phyloP scores from a whole-genome alignment of 1,284 basidiomycete species.

The Fomitopsis palustris region DNA sequence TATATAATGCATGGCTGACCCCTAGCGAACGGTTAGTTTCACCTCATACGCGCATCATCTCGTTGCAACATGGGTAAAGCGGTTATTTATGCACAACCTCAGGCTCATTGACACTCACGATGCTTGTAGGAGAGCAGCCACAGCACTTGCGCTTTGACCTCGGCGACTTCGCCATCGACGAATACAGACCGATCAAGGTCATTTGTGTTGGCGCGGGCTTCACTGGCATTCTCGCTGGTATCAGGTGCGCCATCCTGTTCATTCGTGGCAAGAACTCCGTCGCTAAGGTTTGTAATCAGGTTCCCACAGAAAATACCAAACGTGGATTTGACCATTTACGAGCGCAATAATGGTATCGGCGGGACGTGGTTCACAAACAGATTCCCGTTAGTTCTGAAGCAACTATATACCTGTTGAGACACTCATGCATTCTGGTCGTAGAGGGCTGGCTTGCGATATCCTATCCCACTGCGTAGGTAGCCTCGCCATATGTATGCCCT shows the following conservation, averaged over 20 bases:
- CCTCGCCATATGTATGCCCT: not conserved
- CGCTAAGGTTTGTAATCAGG: slow-evolving; percentile 24
- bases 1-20: not conserved
- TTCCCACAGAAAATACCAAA: slow-evolving; percentile 54
- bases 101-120: not conserved
- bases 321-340: slow-evolving; percentile 54
- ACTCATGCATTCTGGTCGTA: not conserved
- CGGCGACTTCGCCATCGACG: slow-evolving; percentile 40
- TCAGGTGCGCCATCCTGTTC: slow-evolving; percentile 33
- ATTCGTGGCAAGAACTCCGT: not conserved
- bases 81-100: too few species aligned
- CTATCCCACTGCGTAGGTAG: slow-evolving; percentile 1
- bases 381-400: slow-evolving; percentile 26
- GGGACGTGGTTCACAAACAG: slow-evolving; percentile 52
- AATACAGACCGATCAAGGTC: slow-evolving; percentile 45
- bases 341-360: slow-evolving; percentile 53
- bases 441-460: slow-evolving; percentile 9
- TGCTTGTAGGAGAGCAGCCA: not conserved
- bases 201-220: slow-evolving; percentile 51
- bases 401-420: too few species aligned
- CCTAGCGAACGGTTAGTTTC: not conserved
- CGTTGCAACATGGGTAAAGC: not conserved
- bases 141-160: not conserved
- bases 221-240: slow-evolving; percentile 52
- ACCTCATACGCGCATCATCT: not conserved